Conservation (phyloP, 1,139 yeast species). For the Eremothecium sinecaudum region DNA sequence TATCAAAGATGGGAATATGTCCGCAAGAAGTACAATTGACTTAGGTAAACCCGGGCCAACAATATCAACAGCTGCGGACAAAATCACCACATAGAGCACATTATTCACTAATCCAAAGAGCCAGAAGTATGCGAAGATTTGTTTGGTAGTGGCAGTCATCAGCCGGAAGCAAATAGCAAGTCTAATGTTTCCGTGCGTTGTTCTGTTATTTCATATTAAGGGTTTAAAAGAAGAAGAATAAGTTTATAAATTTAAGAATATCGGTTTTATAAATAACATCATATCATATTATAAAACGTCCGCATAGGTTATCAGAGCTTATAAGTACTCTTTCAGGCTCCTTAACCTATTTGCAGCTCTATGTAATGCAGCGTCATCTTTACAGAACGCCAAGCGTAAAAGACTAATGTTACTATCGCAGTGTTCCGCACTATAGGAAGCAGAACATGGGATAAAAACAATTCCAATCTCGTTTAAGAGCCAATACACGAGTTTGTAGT, state of each 20-base stretch:
- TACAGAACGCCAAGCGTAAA: conserved; percentile 90
- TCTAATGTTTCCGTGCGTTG: too few relatives aligned
- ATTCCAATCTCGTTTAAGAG: conserved; percentile 85
- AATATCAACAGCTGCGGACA: conserved; percentile 85
- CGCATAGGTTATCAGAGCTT: too few relatives aligned
- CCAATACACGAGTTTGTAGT: conserved; percentile 88
- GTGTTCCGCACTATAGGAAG: conserved; percentile 66
- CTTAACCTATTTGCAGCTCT: conserved; percentile 73
- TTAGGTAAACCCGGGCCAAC: conserved; percentile 82
- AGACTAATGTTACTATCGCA: conserved; percentile 54
- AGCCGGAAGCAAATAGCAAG: too few relatives aligned
- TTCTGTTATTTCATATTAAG: too few relatives aligned
- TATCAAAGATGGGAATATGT: conserved; percentile 71
- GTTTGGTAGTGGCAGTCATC: conserved; percentile 3
- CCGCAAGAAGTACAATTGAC: conserved; percentile 76
- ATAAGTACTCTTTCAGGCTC: conserved; percentile 56
- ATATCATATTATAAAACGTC: too few relatives aligned
- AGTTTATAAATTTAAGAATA: too few relatives aligned
- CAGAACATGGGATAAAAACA: conserved; percentile 94
- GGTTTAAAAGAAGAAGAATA: too few relatives aligned
- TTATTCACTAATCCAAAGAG: conserved; percentile 81
- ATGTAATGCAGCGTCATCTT: conserved; percentile 68
- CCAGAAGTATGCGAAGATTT: conserved; percentile 54
- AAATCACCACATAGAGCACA: conserved; percentile 79
- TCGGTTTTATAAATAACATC: too few relatives aligned